Conservation (phyloP, 2,329 filamentous ascomycete genomes). For the Chrysosporium keratinophilum region DNA sequence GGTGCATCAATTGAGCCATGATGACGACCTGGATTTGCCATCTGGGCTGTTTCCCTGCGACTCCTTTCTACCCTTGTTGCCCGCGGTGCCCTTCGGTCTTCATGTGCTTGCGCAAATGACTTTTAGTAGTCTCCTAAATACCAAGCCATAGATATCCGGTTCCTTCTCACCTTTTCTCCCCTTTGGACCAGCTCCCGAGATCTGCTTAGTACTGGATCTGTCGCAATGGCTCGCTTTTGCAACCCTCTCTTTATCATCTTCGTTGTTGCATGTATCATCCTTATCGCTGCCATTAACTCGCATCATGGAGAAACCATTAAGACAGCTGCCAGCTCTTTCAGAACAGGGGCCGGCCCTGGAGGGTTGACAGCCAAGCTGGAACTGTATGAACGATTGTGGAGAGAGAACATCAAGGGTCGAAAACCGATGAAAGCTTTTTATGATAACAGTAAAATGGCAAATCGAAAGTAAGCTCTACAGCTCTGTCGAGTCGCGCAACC, state of each 20-base stretch:
- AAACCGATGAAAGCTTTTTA: slow-evolving; percentile 3
- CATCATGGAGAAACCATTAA: slow-evolving; percentile 3
- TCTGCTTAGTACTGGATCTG: not conserved
- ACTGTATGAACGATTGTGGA: slow-evolving; percentile 7
- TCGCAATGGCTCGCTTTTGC: slow-evolving; percentile 3
- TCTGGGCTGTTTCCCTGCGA: not conserved
- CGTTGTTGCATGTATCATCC: slow-evolving; percentile 5
- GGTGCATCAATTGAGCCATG: not conserved
- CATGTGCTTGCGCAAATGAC: not conserved
- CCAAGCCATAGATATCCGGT: not conserved
- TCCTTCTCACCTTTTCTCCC: not conserved
- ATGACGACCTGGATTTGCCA: not conserved
- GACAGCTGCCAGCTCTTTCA: slow-evolving; percentile 3
- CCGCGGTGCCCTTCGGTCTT: not conserved
- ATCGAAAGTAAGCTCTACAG: not conserved
- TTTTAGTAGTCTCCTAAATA: not conserved
- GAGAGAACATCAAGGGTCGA: slow-evolving; percentile 7
- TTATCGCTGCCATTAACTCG: slow-evolving; percentile 7
- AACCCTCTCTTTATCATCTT: slow-evolving; percentile 4
- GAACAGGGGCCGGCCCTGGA: not conserved
- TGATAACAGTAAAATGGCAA: not conserved
- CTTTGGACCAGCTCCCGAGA: not conserved
- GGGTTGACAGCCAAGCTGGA: slow-evolving; percentile 1
- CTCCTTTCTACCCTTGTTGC: not conserved
- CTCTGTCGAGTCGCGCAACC: not conserved